Base-by-base conservation (phyloP, 306 rosid species). In the Alnus rubra region DNA sequence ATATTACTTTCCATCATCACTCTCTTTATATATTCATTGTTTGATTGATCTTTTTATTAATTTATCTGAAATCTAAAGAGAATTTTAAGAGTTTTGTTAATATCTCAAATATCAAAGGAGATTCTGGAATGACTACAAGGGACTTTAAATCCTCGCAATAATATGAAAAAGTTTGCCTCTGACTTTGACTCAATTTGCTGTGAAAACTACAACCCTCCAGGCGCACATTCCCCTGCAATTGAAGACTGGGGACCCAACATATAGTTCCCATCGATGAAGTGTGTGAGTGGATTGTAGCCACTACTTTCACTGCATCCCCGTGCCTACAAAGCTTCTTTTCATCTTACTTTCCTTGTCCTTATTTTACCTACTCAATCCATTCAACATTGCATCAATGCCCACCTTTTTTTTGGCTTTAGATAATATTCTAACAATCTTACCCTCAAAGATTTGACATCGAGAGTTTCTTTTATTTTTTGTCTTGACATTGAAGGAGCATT, bases 271-370 rank as follows among this genome's bases (percentile, higher is more conserved):
- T 59, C 10, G 67, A 28, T 59, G 8, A 59, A 30, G 39, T 59
- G 67, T 13, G 16, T 59, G 37, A 10, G 16, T 28, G 14, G 35
- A 59, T 59, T 28, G 67, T 30, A 12, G 39, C 67, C 67, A 28
- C 67, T 28, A 59, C 67, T 59, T 59, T 59, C 6, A 59, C 16
- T 31, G 28, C 67, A 59, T 59, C 67, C 28, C 39, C 9, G 67
- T 59, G 7, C 67, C 67, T 28, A 59, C 67, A 59, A 59, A 59
- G 39, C 67, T 59, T 59, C 37, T 59, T 59, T 28, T 59, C 65
- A 28, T 59, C 67, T 10, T 28, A 23, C 39, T 59, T 1, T 9
- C 15, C 14, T 59, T 11, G 9, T 28, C 67, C 67, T 4, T 53
- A 1, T 16, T 53, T 16, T 3, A 5, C 7, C 23, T 53, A 15